A percentile compares a stretch with the other conserved stretches of the same genome.
phyloP scores from a whole-genome alignment of 148 eudicot genomes.

The Rhododendron molle region DNA sequence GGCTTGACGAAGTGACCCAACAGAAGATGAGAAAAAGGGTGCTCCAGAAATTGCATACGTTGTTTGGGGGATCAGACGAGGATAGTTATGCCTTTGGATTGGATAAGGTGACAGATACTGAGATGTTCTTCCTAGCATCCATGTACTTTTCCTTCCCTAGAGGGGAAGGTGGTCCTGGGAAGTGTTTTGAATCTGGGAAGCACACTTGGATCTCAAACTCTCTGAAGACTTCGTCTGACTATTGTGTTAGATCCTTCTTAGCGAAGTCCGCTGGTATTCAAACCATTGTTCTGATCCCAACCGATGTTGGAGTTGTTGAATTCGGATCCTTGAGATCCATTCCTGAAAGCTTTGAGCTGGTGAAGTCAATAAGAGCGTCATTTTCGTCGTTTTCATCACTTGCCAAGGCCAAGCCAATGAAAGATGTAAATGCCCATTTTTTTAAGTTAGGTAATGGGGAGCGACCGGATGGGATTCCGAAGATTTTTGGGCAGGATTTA shows the following conservation, averaged over 20 bases:
- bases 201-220: constrained; percentile 60
- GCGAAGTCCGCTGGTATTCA: constrained; percentile 76
- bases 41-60: constrained; percentile 61
- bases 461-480: constrained; percentile 29
- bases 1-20: constrained; percentile 62
- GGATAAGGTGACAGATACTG: constrained; percentile 81
- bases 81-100: constrained; percentile 65
- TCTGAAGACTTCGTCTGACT: constrained; percentile 45
- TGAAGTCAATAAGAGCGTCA: constrained; percentile 42
- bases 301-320: constrained; percentile 75
- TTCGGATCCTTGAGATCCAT: constrained; percentile 71
- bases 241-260: constrained; percentile 65
- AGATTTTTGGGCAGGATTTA: constrained; percentile 76
- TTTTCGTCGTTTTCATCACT: constrained; percentile 31
- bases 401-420: constrained; percentile 26
- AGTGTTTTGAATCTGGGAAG: constrained; percentile 56
- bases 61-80: constrained; percentile 76
- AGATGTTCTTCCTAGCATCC: constrained; percentile 83
- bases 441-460: constrained; percentile 21
- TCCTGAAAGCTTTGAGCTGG: constrained; percentile 42
- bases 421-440: constrained; percentile 27
- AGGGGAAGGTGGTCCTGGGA: constrained; percentile 76
- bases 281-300: constrained; percentile 77
- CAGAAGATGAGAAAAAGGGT: constrained; percentile 82
- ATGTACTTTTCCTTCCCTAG: constrained; percentile 82